Evolutionary conservation across 805 yeast genomes (phyloP).

Genomic region (Candida quercuum): DNA sequence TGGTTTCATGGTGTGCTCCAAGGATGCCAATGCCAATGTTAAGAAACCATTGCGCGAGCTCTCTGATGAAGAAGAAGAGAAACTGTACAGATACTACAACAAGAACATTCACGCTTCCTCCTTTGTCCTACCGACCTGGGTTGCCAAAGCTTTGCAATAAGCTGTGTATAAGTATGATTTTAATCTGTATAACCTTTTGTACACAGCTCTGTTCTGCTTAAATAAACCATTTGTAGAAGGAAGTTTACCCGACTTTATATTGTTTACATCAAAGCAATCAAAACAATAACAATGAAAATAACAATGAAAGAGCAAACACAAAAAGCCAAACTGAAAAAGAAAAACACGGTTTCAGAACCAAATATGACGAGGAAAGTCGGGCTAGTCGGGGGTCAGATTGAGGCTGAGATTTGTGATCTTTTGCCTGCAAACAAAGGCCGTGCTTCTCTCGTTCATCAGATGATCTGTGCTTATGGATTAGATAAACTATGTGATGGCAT

Average conservation of each 20-base stretch:
- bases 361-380: conserved; percentile 4
- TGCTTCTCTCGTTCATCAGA: conserved; percentile 36
- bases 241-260: no score
- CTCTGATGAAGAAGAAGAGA: conserved; percentile 53
- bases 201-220: no score
- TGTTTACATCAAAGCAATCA: no score
- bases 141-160: conserved; percentile 44
- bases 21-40: conserved; percentile 61
- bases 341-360: no score
- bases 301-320: no score
- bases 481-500: conserved; percentile 22
- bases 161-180: no score
- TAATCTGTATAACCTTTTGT: no score
- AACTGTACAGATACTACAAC: conserved; percentile 77
- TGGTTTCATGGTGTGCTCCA: conserved; percentile 96
- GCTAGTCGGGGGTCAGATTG: conserved; percentile 5
- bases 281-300: no score
- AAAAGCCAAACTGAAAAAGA: no score
- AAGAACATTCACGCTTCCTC: conserved; percentile 81
- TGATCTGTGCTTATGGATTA: conserved; percentile 38
- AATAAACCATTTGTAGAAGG: no score
- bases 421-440: conserved; percentile 52
- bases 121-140: conserved; percentile 91
- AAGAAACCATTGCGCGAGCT: conserved; percentile 63
- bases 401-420: conserved; percentile 27